Evolutionary conservation across 129 eudicot species (phyloP), one percentile per base, ranked within the genome.

Genomic region (Escallonia rubra): DNA sequence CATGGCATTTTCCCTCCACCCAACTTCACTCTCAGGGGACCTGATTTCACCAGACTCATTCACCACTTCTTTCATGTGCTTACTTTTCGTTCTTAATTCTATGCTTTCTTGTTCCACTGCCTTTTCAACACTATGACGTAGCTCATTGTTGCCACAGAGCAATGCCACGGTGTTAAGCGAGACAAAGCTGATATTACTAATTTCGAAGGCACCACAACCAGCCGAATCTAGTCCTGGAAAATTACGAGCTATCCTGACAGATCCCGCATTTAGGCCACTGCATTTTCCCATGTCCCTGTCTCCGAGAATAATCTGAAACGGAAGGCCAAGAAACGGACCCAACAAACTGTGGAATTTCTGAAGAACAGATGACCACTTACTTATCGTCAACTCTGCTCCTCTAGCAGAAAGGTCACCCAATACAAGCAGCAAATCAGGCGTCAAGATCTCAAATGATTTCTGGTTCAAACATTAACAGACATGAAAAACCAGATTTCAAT

Each of bases 381-480:
- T 71, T 70, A 62, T 70, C 59, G 57, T 77, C 79, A 84, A 44
- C 66, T 80, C 41, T 49, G 80, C 59, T 44, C 89, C 89, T 47
- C 74, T 76, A 41, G 89, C 85, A 59, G 86, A 80, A 41, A 84
- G 76, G 49, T 84, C 89, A 53, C 89, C 89, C 74, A 84, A 81
- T 47, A 84, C 81, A 76, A 84, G 71, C 80, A 84, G 81, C 89
- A 84, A 77, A 48, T 84, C 89, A 84, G 89, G 89, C 86, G 80
- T 84, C 79, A 84, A 67, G 55, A 76, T 59, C 68, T 84, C 86
- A 80, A 74, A 84, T 45, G 89, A 80, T 80, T 84, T 84, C 86
- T 84, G 89, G 83, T 84, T 77, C 83, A 74, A 61, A 77, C 63
- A 77, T 67, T 57, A 80, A 74, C 65, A 71, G 53, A 67, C n/a